Percentiles rank a stretch among this genome's conserved stretches.
Evolutionary conservation across 1,284 basidiomycete genomes (phyloP).

Genomic region (Grifola frondosa): DNA sequence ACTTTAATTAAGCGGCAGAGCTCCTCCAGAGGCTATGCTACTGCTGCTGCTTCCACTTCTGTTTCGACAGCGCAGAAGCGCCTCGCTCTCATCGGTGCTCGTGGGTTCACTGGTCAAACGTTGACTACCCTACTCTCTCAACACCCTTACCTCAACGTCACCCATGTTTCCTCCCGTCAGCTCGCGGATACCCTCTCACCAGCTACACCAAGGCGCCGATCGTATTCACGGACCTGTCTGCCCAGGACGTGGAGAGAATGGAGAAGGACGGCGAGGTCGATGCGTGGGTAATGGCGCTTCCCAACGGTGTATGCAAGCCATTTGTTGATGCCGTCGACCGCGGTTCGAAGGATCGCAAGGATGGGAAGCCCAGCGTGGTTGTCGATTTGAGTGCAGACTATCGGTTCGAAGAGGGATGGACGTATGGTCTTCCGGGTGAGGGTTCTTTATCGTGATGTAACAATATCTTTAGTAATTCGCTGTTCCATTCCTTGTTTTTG

Average conservation of each 20-base stretch:
- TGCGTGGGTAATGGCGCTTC: slow-evolving; percentile 97
- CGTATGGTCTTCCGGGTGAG: slow-evolving; percentile 99
- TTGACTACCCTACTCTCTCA: slow-evolving; percentile 81
- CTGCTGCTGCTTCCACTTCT: slow-evolving; percentile 42
- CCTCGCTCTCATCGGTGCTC: slow-evolving; percentile 93
- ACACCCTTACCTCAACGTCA: slow-evolving; percentile 87
- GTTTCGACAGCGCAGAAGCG: slow-evolving; percentile 72
- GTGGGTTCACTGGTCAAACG: slow-evolving; percentile 94
- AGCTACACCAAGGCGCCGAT: slow-evolving; percentile 83
- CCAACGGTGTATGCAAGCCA: slow-evolving; percentile 95
- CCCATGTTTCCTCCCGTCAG: slow-evolving; percentile 96
- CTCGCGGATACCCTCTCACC: slow-evolving; percentile 78
- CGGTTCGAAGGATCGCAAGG: slow-evolving; percentile 55
- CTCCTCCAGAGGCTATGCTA: slow-evolving; percentile 62
- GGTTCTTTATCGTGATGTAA: slow-evolving; percentile 37
- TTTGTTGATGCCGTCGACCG: slow-evolving; percentile 95
- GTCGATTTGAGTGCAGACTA: slow-evolving; percentile 96
- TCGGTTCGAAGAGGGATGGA: slow-evolving; percentile 93
- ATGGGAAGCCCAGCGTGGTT: slow-evolving; percentile 67
- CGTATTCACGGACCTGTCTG: slow-evolving; percentile 78
- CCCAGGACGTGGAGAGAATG: slow-evolving; percentile 80
- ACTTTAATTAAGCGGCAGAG: slow-evolving; percentile 61
- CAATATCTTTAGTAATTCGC: slow-evolving; percentile 22
- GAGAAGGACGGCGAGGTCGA: slow-evolving; percentile 88
- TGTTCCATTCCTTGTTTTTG: slow-evolving; percentile 29